Conservation (phyloP, 2,329 filamentous ascomycete genomes). For the Venturia oleaginea region DNA sequence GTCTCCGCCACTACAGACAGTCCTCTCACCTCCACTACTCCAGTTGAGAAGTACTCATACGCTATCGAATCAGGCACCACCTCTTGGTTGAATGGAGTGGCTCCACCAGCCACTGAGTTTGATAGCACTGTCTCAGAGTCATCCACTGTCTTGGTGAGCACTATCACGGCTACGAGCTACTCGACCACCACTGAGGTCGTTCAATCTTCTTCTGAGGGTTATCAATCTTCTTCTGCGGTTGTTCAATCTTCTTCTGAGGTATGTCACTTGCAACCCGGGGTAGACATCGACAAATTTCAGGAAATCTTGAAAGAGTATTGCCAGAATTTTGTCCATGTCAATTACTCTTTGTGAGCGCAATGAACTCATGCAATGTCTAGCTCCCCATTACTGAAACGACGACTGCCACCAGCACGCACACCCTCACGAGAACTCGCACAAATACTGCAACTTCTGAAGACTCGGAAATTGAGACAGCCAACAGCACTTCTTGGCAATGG, state of each 20-base stretch:
- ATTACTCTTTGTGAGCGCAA: neutral
- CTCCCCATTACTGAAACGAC: neutral
- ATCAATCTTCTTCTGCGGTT: too few species aligned
- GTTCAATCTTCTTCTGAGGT: neutral
- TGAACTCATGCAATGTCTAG: neutral
- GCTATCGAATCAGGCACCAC: constrained; percentile 26
- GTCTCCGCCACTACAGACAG: neutral
- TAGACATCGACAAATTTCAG: neutral
- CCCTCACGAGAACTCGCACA: neutral
- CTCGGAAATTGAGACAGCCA: neutral
- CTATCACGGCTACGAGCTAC: neutral
- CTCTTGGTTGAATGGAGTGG: constrained; percentile 23
- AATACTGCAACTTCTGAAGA: neutral
- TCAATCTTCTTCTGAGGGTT: neutral
- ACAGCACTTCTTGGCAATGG: constrained; percentile 4
- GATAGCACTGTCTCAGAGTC: neutral
- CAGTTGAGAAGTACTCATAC: constrained; percentile 25
- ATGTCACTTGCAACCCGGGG: neutral
- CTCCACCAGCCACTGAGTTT: constrained; percentile 20
- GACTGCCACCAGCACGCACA: neutral
- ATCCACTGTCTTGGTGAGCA: constrained; percentile 7
- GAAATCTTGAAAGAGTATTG: neutral
- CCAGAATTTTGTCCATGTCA: neutral
- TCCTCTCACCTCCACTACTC: neutral
- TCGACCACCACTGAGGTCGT: constrained; percentile 2